Evolutionary conservation across 345 rosid species (phyloP).

Genomic region (Carallia brachiata): DNA sequence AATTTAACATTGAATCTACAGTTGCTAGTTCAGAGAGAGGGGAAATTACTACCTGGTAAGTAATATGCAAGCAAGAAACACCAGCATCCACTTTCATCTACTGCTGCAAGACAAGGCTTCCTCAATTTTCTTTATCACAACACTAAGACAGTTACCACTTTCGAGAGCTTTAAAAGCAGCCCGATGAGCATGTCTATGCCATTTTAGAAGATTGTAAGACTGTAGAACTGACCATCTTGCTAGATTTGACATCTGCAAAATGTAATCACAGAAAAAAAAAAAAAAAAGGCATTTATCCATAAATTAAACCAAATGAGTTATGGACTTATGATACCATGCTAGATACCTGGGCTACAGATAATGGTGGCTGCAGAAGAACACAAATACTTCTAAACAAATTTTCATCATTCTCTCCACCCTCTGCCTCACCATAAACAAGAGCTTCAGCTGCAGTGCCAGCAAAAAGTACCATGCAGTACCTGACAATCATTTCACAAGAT

Average conservation of each 20-base stretch:
- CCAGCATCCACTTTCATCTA: background rate
- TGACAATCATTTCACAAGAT: constrained; percentile 25
- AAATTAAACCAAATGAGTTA: constrained; percentile 1
- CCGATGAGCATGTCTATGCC: constrained; percentile 74
- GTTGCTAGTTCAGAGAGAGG: background rate
- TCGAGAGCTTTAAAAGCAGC: constrained; percentile 85
- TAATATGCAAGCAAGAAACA: background rate
- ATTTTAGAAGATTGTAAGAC: constrained; percentile 85
- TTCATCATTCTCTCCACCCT: constrained; percentile 97
- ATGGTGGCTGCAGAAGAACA: constrained; percentile 74
- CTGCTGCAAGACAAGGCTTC: constrained; percentile 60
- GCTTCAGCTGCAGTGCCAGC: constrained; percentile 99
- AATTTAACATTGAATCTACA: no score
- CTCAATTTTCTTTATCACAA: constrained; percentile 71
- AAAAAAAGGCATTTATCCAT: background rate
- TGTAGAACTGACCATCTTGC: constrained; percentile 92
- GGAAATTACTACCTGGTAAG: background rate
- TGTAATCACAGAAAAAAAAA: background rate
- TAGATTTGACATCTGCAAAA: constrained; percentile 90
- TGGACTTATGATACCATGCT: background rate
- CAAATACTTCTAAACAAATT: constrained; percentile 86
- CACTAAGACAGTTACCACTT: constrained; percentile 70
- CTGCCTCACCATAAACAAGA: constrained; percentile 86
- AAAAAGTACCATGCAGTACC: constrained; percentile 94
- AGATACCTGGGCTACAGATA: constrained; percentile 71